Conservation (phyloP, 495 filamentous ascomycete genomes). For the Lichenothelia convexa region DNA sequence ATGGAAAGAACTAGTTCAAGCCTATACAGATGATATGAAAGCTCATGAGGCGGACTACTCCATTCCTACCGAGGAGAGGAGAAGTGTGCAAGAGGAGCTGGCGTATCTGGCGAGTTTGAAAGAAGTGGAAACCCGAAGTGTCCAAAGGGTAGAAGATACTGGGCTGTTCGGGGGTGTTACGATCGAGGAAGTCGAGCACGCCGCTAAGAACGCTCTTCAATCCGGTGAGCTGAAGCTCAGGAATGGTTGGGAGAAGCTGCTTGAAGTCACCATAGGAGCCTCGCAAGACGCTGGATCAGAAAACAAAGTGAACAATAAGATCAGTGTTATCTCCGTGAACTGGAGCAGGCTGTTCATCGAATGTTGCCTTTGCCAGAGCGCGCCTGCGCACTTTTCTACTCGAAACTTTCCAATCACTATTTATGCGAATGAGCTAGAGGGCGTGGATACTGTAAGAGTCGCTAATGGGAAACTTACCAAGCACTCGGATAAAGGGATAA, state of each 20-base stretch:
- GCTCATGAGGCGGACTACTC: slow-evolving; percentile 6
- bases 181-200: slow-evolving; percentile 4
- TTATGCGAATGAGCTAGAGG: slow-evolving; percentile 16
- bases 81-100: slow-evolving; percentile 4
- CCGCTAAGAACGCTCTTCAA: slow-evolving; percentile 5
- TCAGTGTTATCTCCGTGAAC: slow-evolving; percentile 19
- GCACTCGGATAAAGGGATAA: slow-evolving; percentile 4
- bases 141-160: slow-evolving; percentile 5
- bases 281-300: neutral
- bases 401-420: too few species aligned
- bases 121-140: slow-evolving; percentile 11
- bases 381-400: too few species aligned
- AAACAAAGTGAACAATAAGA: slow-evolving; percentile 1
- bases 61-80: slow-evolving; percentile 1
- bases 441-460: slow-evolving; percentile 6
- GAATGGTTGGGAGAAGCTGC: slow-evolving; percentile 10
- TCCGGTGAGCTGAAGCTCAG: slow-evolving; percentile 11
- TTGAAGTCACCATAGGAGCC: neutral
- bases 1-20: slow-evolving; percentile 8
- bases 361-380: too few species aligned
- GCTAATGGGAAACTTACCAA: slow-evolving; percentile 8
- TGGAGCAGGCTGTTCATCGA: slow-evolving; percentile 17
- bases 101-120: slow-evolving; percentile 10
- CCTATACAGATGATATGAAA: slow-evolving; percentile 9
- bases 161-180: slow-evolving; percentile 9